Evolutionary conservation across 345 rosid genomes (phyloP), one percentile per base, ranked within the genome.

Genomic region (Salix suchowensis): DNA sequence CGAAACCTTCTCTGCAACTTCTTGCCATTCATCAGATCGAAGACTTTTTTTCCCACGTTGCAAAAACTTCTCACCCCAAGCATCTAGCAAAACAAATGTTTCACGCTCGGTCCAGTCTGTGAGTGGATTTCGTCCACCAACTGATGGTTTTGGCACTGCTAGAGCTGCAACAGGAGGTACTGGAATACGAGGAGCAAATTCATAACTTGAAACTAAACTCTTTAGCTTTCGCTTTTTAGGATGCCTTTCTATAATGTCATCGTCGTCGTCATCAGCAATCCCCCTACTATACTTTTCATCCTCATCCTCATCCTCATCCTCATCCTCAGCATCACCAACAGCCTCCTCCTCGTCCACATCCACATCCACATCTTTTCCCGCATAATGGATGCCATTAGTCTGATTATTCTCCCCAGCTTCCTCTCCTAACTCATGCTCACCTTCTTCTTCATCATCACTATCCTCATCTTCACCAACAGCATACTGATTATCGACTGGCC

Each of bases 91-190:
- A 73, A 92, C 92, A 77, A 92, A 85, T 10, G 96, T 92, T 75
- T 96, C 99, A 44, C 78, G 89, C 89, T 94, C 97, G 54, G 91
- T 94, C 99, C 97, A 96, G 73, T 89, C 98, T 23, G 87, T 91
- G 65, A 82, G 86, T 48, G 84, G 86, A 85, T 88, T 96, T 24
- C 87, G 86, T 13, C 89, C 90, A 9, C 87, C 97, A 72, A 82
- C 72, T 0, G 97, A 84, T 6, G 88, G 79, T 28, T 84, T 91
- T 21, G 81, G 72, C 61, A 36, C 78, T 1, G 87, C 37, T 9
- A 75, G 79, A 44, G 86, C 55, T 30, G 81, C 68, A 71, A 48
- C 74, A 24, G 85, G 69, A 8, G 83, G 70, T 42, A 85, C 76
- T 1, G 91, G 91, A 19, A 87, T 85, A 72, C 97, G 91, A 66